phyloP scores from a whole-genome alignment of 2,329 filamentous ascomycete genomes.

The Truncatella angustata region DNA sequence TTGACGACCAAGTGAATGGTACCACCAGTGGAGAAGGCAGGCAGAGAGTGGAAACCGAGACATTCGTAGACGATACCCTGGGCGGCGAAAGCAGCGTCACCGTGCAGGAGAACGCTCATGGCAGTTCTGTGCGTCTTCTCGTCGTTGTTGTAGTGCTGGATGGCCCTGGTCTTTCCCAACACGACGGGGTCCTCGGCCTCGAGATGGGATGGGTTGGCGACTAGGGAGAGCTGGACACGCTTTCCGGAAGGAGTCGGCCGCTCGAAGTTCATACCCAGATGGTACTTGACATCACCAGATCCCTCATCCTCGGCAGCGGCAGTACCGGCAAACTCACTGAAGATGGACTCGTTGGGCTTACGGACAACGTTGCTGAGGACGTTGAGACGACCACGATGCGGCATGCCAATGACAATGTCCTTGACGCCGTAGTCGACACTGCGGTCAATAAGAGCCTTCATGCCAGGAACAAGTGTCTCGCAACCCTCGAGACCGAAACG shows the following conservation, averaged over 20 bases:
- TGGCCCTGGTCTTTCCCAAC: conserved; percentile 93
- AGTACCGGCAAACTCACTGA: conserved; percentile 93
- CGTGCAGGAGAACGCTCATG: conserved; percentile 94
- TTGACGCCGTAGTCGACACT: conserved; percentile 98
- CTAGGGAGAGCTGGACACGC: conserved; percentile 97
- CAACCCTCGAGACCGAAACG: conserved; percentile 97
- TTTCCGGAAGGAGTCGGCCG: conserved; percentile 96
- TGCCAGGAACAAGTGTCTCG: conserved; percentile 94
- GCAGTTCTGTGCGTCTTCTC: conserved; percentile 84
- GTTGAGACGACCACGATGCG: conserved; percentile 96
- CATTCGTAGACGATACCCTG: conserved; percentile 99
- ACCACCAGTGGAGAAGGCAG: conserved; percentile 94
- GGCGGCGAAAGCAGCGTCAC: conserved; percentile 93
- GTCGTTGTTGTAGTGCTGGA: conserved; percentile 98
- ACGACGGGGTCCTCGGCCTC: conserved; percentile 98
- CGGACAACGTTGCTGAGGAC: conserved; percentile 97
- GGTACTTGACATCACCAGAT: conserved; percentile 98
- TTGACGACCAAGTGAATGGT: conserved; percentile 97
- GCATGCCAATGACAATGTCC: conserved; percentile 99
- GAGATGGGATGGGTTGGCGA: conserved; percentile 96
- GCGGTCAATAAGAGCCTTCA: conserved; percentile 98
- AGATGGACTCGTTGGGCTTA: conserved; percentile 99
- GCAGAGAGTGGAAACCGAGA: conserved; percentile 93
- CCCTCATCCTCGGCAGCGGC: conserved; percentile 89
- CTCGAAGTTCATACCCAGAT: conserved; percentile 99